Conservation (phyloP, 257 asterid genomes). For the Scutellaria galericulata region DNA sequence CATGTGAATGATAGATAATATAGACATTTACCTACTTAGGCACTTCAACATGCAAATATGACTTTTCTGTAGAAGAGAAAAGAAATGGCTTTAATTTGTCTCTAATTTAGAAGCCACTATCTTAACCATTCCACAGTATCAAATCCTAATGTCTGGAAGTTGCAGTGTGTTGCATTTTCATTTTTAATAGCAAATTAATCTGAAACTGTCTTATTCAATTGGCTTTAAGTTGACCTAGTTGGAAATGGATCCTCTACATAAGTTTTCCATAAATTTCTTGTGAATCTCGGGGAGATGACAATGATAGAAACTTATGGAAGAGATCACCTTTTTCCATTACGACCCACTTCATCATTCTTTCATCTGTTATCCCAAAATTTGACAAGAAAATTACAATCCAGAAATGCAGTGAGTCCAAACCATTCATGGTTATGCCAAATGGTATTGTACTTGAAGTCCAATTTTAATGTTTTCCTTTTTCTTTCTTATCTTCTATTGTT, state of each 20-base stretch:
- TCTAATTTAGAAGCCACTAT: not conserved
- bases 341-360: too few species aligned
- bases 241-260: too few species aligned
- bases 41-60: not conserved
- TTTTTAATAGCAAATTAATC: not conserved
- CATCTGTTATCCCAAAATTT: too few species aligned
- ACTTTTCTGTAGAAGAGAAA: not conserved
- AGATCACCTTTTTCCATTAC: too few species aligned
- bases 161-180: not conserved
- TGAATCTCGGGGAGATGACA: too few species aligned
- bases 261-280: too few species aligned
- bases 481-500: slow-evolving; percentile 7
- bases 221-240: slow-evolving; percentile 9
- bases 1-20: not conserved
- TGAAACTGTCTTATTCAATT: not conserved
- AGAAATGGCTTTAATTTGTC: not conserved
- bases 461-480: not conserved
- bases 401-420: too few species aligned
- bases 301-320: too few species aligned
- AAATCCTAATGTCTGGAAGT: not conserved
- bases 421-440: slow-evolving; percentile 11
- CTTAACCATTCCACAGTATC: not conserved
- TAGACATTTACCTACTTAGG: not conserved
- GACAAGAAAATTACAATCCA: too few species aligned
- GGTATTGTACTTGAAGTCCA: not conserved